Base-by-base conservation (phyloP, 2,329 filamentous ascomycete species). In the Talaromyces sp. region DNA sequence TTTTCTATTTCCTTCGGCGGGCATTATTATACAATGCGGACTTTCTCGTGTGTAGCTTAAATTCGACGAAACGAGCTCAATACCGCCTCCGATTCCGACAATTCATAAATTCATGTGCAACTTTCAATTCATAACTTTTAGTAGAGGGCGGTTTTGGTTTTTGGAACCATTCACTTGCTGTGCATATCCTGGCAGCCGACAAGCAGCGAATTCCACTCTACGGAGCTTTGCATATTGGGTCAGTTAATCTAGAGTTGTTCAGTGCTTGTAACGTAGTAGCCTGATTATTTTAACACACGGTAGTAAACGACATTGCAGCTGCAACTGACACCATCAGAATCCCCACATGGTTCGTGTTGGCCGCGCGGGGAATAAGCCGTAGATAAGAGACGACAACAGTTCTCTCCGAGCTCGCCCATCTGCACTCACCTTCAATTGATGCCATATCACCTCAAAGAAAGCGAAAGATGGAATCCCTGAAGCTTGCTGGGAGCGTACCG, bases 21-120 rank as follows among this genome's bases (percentile, higher is more conserved):
- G 59, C 59, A 61, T 60, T 48, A 56, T 50, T 29, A 59, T 26
- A 38, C 32, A 50, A 58, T 61, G 59, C 59, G 59, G 59, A 61
- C 46, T 54, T 31, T 54, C 59, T 61, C 59, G 59, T 61, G 56
- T 61, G 56, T 61, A 61, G 59, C 55, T 58, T 58, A 27, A 43
- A 61, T 61, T 58, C 56, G 51, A 58, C 51, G 56, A 61, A 61
- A 55, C 56, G 35, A 59, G 52, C 52, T 55, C 38, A 56, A 59
- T 54, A 57, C 58, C 59, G 59, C 59, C 54, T 60, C 56, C 48
- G 21, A 60, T 60, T 57, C 41, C 4, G 24, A 27, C 27, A 52
- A 29, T 52, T 31, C 21, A 52, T 52, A 29, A 52, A 29, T 51
- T 51, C 21, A 51, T 27, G 14, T 51, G 24, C 19, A 51, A 27